These are phyloP conservation scores for Heliosperma pusillum DNA, from an alignment of 148 eudicot genomes.

Conservation along the genomic window DNA sequence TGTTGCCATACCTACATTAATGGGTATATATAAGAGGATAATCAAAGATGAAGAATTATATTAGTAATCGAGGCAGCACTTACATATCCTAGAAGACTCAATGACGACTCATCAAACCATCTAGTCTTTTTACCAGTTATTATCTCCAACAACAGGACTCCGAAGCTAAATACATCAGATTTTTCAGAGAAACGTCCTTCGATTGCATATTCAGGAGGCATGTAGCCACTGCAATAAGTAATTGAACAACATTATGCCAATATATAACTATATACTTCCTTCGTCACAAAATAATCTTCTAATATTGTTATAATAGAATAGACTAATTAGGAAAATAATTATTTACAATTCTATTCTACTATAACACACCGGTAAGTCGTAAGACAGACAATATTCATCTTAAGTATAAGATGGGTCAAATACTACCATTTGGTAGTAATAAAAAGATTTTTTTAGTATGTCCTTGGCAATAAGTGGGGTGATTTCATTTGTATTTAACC, in stretches of 20 bases:
- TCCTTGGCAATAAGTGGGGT: too few relatives aligned
- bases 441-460: too few relatives aligned
- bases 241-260: background rate
- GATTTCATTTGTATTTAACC: too few relatives aligned
- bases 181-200: conserved; percentile 32
- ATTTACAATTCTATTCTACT: too few relatives aligned
- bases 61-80: background rate
- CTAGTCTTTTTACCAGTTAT: conserved; percentile 24
- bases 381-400: too few relatives aligned
- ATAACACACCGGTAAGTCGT: too few relatives aligned
- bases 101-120: conserved; percentile 14
- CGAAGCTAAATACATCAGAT: conserved; percentile 33
- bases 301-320: too few relatives aligned
- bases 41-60: background rate
- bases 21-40: background rate
- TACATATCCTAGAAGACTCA: conserved; percentile 30
- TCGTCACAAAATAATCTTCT: too few relatives aligned
- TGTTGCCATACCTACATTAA: conserved; percentile 32
- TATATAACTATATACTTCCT: too few relatives aligned
- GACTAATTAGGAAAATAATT: too few relatives aligned
- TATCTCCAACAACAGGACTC: conserved; percentile 32
- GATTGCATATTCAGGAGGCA: conserved; percentile 35
- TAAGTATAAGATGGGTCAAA: too few relatives aligned
- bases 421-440: too few relatives aligned
- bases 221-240: conserved; percentile 25